Percentiles rank a stretch among this genome's conserved stretches.
These are phyloP conservation scores for Paralagenidium karlingii DNA, from an alignment of 352 stramenopile species.

Conservation along the genomic window DNA sequence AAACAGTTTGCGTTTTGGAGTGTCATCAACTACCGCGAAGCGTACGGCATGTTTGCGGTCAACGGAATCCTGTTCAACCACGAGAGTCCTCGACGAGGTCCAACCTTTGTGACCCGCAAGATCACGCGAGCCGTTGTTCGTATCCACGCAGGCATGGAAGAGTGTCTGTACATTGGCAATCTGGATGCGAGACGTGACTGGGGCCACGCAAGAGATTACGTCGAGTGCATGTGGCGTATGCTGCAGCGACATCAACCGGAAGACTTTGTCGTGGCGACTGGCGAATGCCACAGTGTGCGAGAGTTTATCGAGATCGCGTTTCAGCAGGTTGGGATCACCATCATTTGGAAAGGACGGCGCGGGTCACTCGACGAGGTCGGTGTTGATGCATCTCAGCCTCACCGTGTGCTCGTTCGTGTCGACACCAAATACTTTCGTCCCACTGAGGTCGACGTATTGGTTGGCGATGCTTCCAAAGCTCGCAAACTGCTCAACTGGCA, in stretches of 20 bases:
- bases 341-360: conserved; percentile 87
- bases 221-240: conserved; percentile 99
- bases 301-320: conserved; percentile 98
- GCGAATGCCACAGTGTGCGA: conserved; percentile 96
- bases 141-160: conserved; percentile 86
- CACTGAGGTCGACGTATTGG: conserved; percentile 95
- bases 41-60: conserved; percentile 89
- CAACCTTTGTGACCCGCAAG: conserved; percentile 98
- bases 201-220: conserved; percentile 97
- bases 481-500: conserved; percentile 86
- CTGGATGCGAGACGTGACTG: conserved; percentile 97
- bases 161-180: conserved; percentile 96
- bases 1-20: conserved; percentile 99
- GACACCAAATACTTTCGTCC: conserved; percentile 97
- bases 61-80: conserved; percentile 99
- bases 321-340: conserved; percentile 63
- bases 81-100: conserved; percentile 94
- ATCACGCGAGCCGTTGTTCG: conserved; percentile 93
- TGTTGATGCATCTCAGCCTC: conserved; percentile 80
- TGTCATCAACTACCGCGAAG: conserved; percentile 98
- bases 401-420: conserved; percentile 88
- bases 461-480: conserved; percentile 93
- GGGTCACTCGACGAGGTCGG: conserved; percentile 90
- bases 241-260: conserved; percentile 75
- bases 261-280: conserved; percentile 86